Evolutionary conservation across 805 yeast genomes (phyloP).

Genomic region (Teunomyces gatunensis): DNA sequence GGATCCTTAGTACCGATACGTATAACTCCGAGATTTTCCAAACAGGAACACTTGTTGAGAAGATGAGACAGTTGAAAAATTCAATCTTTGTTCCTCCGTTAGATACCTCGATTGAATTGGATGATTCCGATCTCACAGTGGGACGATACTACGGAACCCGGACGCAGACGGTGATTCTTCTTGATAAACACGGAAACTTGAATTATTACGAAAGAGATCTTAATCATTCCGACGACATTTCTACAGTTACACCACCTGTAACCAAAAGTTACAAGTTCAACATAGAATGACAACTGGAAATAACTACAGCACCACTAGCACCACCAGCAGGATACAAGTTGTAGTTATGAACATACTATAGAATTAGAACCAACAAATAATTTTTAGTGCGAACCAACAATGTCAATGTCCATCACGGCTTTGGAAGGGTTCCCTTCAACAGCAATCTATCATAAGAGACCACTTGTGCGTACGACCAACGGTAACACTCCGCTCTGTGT

Average conservation of each 20-base stretch:
- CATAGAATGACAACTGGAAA: not conserved
- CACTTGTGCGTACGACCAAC: constrained; percentile 1
- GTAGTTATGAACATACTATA: not conserved
- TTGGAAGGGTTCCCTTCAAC: constrained; percentile 14
- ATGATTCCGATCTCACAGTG: constrained; percentile 11
- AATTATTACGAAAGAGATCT: constrained; percentile 63
- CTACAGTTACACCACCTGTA: not conserved
- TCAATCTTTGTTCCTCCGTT: constrained; percentile 76
- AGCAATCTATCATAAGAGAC: constrained; percentile 12
- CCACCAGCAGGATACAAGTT: not conserved
- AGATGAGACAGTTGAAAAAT: constrained; percentile 43
- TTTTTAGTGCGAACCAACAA: too few relatives aligned
- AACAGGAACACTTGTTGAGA: constrained; percentile 16
- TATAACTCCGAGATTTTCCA: constrained; percentile 30
- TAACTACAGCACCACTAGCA: not conserved
- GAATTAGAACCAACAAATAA: not conserved
- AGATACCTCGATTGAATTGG: constrained; percentile 17
- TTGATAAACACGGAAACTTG: constrained; percentile 49
- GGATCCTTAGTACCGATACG: constrained; percentile 46
- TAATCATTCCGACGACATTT: constrained; percentile 43
- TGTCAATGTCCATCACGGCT: not conserved
- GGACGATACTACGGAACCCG: constrained; percentile 80
- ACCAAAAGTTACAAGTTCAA: constrained; percentile 6
- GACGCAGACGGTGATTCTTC: constrained; percentile 74
- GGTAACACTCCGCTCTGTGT: constrained; percentile 36